These are phyloP conservation scores for Debaryomyces castellii DNA, from an alignment of 805 yeast species.

Conservation along the genomic window DNA sequence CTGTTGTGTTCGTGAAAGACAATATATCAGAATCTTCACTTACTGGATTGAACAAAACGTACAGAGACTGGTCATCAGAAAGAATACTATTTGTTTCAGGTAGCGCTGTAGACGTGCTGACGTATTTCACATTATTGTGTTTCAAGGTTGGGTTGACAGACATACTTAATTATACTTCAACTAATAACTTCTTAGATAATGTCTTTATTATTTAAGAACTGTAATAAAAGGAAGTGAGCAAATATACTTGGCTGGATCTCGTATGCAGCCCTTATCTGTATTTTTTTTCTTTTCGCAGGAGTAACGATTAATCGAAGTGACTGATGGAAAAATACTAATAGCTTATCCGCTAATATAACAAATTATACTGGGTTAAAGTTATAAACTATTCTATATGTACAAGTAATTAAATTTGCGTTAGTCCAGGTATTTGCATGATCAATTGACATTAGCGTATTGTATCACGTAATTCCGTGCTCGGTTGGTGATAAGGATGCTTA, in stretches of 20 bases:
- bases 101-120: not conserved
- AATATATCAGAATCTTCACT: conserved; percentile 25
- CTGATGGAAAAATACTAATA: not conserved
- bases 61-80: conserved; percentile 23
- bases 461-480: too few relatives aligned
- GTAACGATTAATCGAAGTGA: not conserved
- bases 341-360: too few relatives aligned
- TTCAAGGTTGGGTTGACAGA: conserved; percentile 6
- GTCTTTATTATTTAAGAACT: not conserved
- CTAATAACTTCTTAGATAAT: too few relatives aligned
- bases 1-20: conserved; percentile 21
- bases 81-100: conserved; percentile 16
- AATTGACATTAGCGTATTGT: too few relatives aligned
- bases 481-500: too few relatives aligned
- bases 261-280: not conserved
- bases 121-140: conserved; percentile 2
- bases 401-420: too few relatives aligned
- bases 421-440: too few relatives aligned
- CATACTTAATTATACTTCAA: not conserved
- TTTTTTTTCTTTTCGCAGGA: not conserved
- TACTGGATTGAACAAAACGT: conserved; percentile 28
- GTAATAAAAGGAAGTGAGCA: not conserved
- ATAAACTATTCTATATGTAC: too few relatives aligned
- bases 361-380: too few relatives aligned
- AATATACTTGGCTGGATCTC: not conserved